These are phyloP conservation scores for Leucaena leucocephala DNA, from an alignment of 306 rosid genomes.

Conservation along the genomic window DNA sequence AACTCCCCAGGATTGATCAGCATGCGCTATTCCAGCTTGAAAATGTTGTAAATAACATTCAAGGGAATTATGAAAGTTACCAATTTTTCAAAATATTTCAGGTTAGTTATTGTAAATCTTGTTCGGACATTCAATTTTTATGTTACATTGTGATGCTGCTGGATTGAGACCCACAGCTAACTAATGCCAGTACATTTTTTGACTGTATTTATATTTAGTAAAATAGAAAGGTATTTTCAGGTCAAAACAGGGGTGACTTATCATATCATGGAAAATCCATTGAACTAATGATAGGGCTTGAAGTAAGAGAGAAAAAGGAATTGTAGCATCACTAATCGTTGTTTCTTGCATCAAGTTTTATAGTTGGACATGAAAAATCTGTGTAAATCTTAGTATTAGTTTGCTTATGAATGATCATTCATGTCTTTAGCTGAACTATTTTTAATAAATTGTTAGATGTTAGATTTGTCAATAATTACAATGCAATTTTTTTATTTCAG, in stretches of 20 bases:
- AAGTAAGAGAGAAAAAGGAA: neutral
- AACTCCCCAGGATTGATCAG: conserved; percentile 90
- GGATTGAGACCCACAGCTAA: neutral
- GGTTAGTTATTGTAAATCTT: conserved; percentile 50
- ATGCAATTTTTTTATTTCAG: conserved; percentile 50
- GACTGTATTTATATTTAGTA: conserved; percentile 19
- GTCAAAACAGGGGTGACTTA: conserved; percentile 7
- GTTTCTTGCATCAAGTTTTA: neutral
- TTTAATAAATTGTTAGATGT: conserved; percentile 21
- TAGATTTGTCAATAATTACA: conserved; percentile 31
- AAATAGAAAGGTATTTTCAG: conserved; percentile 12
- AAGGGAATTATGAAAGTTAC: conserved; percentile 82
- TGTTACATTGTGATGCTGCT: conserved; percentile 6
- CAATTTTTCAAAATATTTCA: conserved; percentile 98
- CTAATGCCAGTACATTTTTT: conserved; percentile 17
- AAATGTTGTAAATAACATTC: conserved; percentile 70
- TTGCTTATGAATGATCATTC: conserved; percentile 29
- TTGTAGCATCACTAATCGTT: neutral
- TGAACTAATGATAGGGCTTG: neutral
- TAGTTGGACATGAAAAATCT: neutral
- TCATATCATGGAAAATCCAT: neutral
- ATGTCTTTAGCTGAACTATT: conserved; percentile 30
- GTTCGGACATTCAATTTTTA: conserved; percentile 19
- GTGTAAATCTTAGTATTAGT: neutral
- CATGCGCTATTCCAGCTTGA: conserved; percentile 94